These are phyloP conservation scores for Neurospora sp. DNA, from an alignment of 495 filamentous ascomycete species.

Conservation along the genomic window DNA sequence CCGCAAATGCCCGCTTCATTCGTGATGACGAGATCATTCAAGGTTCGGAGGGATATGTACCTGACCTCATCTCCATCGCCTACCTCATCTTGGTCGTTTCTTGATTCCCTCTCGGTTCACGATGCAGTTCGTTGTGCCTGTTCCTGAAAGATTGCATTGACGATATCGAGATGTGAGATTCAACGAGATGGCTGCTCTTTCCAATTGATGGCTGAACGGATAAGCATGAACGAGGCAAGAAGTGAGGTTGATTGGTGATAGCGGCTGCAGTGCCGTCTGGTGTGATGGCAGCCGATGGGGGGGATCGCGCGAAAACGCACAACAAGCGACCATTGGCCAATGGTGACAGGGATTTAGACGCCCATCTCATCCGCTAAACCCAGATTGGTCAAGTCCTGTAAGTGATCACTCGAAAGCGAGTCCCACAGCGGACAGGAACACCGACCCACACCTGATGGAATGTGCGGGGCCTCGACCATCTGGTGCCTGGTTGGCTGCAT, in stretches of 20 bases:
- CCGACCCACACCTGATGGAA: background rate
- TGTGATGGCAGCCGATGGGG: conserved; percentile 18
- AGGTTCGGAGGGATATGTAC: background rate
- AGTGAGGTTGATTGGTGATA: background rate
- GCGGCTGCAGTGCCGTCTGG: background rate
- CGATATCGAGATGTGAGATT: background rate
- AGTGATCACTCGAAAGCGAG: conserved; percentile 19
- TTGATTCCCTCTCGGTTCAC: background rate
- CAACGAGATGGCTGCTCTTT: background rate
- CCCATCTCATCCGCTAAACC: conserved; percentile 17
- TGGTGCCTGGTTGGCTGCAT: background rate
- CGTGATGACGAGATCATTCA: background rate
- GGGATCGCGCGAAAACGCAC: conserved; percentile 9
- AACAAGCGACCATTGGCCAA: conserved; percentile 24
- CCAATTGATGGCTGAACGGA: background rate
- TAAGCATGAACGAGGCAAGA: background rate
- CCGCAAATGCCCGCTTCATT: background rate
- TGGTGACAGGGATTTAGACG: conserved; percentile 32
- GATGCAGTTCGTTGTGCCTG: background rate
- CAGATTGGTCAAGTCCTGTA: conserved; percentile 8
- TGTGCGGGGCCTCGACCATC: background rate
- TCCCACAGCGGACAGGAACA: conserved; percentile 9
- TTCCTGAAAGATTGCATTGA: background rate
- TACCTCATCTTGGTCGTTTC: background rate
- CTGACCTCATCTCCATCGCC: background rate